A percentile compares a stretch with the other conserved stretches of the same genome.
Evolutionary conservation across 2,329 filamentous ascomycete species (phyloP).

Genomic region (Penicillium sp.): DNA sequence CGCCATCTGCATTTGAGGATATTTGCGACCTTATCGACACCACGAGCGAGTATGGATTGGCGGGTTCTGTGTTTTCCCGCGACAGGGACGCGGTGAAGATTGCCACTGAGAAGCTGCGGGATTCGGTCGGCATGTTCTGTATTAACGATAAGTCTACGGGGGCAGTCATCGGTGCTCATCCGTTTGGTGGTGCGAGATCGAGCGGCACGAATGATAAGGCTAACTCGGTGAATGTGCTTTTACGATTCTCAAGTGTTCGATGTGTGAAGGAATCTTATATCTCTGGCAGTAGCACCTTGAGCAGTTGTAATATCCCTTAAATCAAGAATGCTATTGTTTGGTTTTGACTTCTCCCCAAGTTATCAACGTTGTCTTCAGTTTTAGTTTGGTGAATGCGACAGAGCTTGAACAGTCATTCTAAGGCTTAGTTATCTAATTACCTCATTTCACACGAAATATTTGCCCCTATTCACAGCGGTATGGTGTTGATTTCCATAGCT

Average conservation of each 20-base stretch:
- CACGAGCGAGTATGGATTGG: constrained; percentile 33
- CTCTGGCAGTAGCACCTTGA: background rate
- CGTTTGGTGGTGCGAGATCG: constrained; percentile 64
- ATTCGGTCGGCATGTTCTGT: constrained; percentile 37
- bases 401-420: too few species aligned
- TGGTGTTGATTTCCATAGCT: too few species aligned
- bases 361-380: too few species aligned
- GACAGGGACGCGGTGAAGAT: constrained; percentile 30
- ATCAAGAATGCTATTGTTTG: too few species aligned
- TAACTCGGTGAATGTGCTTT: constrained; percentile 59
- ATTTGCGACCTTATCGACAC: constrained; percentile 48
- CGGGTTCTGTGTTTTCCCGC: constrained; percentile 37
- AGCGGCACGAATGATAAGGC: constrained; percentile 71
- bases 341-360: too few species aligned
- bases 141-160: constrained; percentile 54
- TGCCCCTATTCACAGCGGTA: too few species aligned
- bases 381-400: too few species aligned
- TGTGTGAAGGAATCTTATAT: constrained; percentile 59
- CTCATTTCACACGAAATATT: too few species aligned
- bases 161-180: constrained; percentile 67
- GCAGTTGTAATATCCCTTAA: background rate
- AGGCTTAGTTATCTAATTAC: too few species aligned
- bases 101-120: constrained; percentile 32
- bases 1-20: constrained; percentile 46
- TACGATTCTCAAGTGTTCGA: constrained; percentile 61